Evolutionary conservation across 495 filamentous ascomycete species (phyloP).

Genomic region (Neurospora sp.): DNA sequence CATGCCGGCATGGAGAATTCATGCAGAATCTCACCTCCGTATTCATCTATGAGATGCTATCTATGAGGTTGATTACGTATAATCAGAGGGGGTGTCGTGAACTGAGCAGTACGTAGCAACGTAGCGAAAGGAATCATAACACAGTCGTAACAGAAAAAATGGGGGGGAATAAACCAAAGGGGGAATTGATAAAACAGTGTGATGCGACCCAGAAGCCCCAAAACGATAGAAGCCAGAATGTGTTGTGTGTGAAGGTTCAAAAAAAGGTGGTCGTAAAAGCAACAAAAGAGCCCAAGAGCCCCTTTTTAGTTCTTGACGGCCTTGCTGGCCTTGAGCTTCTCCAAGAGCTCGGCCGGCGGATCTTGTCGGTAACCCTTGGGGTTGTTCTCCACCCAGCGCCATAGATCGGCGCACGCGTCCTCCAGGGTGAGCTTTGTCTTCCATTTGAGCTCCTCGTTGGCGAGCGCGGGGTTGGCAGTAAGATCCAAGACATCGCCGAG

Average conservation of each 20-base stretch:
- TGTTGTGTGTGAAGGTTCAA: background rate
- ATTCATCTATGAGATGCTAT: conserved; percentile 1
- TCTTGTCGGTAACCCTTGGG: conserved; percentile 87
- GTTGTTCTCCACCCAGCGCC: conserved; percentile 93
- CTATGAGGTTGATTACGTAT: background rate
- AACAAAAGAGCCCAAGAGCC: background rate
- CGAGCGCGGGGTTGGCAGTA: conserved; percentile 79
- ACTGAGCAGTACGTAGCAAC: background rate
- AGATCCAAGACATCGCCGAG: conserved; percentile 89
- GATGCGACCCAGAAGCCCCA: background rate
- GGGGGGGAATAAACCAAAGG: background rate
- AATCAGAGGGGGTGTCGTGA: background rate
- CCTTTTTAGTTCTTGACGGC: conserved; percentile 5
- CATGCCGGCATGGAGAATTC: background rate
- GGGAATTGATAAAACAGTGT: background rate
- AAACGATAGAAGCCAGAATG: background rate
- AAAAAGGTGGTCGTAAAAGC: background rate
- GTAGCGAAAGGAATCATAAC: background rate
- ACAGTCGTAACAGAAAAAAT: background rate
- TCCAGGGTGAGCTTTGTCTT: conserved; percentile 85
- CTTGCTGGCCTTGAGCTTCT: conserved; percentile 46
- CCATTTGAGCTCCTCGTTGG: conserved; percentile 84
- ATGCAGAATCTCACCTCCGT: background rate
- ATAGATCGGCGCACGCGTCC: conserved; percentile 86
- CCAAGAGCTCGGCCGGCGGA: conserved; percentile 74